Percentiles rank a stretch among this genome's conserved stretches.
These are phyloP conservation scores for Kazachstania kunashirensis DNA, from an alignment of 805 yeast genomes.

Conservation along the genomic window DNA sequence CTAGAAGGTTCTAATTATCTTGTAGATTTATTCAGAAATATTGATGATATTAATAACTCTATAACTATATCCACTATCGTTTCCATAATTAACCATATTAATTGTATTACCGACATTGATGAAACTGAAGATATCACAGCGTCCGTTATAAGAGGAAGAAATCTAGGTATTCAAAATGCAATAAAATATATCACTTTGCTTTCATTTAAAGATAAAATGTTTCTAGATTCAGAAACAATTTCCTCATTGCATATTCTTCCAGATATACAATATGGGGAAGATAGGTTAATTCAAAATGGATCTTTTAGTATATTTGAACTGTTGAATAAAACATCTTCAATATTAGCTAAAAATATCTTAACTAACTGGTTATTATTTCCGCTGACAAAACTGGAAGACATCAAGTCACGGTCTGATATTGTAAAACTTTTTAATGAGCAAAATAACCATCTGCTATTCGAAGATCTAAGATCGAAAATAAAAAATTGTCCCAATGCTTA, in stretches of 20 bases:
- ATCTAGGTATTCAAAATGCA: background rate
- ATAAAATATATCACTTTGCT: slow-evolving; percentile 6
- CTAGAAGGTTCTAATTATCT: background rate
- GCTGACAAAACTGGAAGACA: slow-evolving; percentile 16
- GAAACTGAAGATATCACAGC: no score
- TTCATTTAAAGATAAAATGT: slow-evolving; percentile 10
- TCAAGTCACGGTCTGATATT: slow-evolving; percentile 26
- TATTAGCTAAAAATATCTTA: slow-evolving; percentile 26
- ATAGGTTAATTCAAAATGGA: slow-evolving; percentile 11
- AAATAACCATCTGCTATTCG: slow-evolving; percentile 13
- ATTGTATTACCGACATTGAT: no score
- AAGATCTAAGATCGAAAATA: slow-evolving; percentile 14
- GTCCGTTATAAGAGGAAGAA: background rate
- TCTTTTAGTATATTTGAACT: slow-evolving; percentile 15
- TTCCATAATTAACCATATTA: no score
- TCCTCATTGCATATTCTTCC: slow-evolving; percentile 22
- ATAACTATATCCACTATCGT: no score
- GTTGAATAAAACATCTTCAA: slow-evolving; percentile 20
- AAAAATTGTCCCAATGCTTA: slow-evolving; percentile 28
- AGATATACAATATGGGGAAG: slow-evolving; percentile 6
- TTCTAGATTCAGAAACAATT: slow-evolving; percentile 22
- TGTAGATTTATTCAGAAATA: background rate
- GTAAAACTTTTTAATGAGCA: slow-evolving; percentile 20
- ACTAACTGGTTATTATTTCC: slow-evolving; percentile 32
- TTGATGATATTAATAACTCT: slow-evolving; percentile 1